Conservation (phyloP, 495 filamentous ascomycete genomes). For the Neurospora tetraspora region DNA sequence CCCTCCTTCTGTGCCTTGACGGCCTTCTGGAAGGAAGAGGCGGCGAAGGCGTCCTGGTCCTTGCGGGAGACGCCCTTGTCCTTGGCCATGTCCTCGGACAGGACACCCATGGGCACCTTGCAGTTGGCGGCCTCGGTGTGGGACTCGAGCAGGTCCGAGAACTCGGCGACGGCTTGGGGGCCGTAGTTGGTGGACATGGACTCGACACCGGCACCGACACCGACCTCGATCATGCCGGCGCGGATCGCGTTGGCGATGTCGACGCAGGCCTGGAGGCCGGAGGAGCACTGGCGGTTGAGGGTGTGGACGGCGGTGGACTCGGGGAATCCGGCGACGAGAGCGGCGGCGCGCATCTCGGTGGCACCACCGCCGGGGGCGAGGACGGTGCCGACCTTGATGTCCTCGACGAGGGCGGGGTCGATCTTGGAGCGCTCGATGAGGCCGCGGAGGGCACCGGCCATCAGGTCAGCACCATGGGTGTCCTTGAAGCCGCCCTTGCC, state of each 20-base stretch:
- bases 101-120: slow-evolving; percentile 94
- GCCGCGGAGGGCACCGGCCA: slow-evolving; percentile 71
- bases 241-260: slow-evolving; percentile 89
- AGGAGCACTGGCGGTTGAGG: slow-evolving; percentile 87
- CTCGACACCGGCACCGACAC: slow-evolving; percentile 94
- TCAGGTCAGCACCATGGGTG: slow-evolving; percentile 74
- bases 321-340: slow-evolving; percentile 85
- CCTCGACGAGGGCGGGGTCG: slow-evolving; percentile 75
- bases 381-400: slow-evolving; percentile 86
- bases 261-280: slow-evolving; percentile 78
- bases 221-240: slow-evolving; percentile 87
- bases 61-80: slow-evolving; percentile 62
- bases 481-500: slow-evolving; percentile 95
- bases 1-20: slow-evolving; percentile 74
- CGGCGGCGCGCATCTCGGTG: slow-evolving; percentile 91
- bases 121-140: slow-evolving; percentile 83
- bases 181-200: slow-evolving; percentile 92
- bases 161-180: slow-evolving; percentile 82
- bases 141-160: slow-evolving; percentile 81
- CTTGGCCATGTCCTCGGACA: slow-evolving; percentile 92
- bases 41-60: slow-evolving; percentile 82
- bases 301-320: slow-evolving; percentile 70
- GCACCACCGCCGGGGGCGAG: slow-evolving; percentile 89
- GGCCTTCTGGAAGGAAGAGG: slow-evolving; percentile 82
- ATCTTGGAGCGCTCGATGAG: slow-evolving; percentile 77